A percentile compares a stretch with the other conserved stretches of the same genome.
These are phyloP conservation scores for Poa annua DNA, from an alignment of 176 grass and related monocot genomes.

Conservation along the genomic window DNA sequence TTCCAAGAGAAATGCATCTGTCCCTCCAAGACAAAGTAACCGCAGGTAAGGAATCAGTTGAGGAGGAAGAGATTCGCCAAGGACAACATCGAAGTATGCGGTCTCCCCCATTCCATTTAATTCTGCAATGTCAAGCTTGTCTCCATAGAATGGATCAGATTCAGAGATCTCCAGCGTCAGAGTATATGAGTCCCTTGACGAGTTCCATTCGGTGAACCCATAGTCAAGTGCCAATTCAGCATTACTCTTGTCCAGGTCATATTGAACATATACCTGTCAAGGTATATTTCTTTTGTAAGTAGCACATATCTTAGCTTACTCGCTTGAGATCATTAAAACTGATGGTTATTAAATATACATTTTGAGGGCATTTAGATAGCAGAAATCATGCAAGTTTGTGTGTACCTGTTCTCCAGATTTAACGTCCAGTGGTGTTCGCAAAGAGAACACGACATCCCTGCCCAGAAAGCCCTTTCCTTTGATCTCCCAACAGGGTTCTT, in stretches of 20 bases:
- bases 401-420: slow-evolving; percentile 85
- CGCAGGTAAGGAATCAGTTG: slow-evolving; percentile 82
- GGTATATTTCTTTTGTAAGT: slow-evolving; percentile 22
- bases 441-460: slow-evolving; percentile 72
- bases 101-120: slow-evolving; percentile 76
- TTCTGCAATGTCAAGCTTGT: slow-evolving; percentile 94
- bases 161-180: slow-evolving; percentile 84
- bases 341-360: background rate
- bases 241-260: slow-evolving; percentile 88
- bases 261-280: slow-evolving; percentile 86
- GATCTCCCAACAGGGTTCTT: slow-evolving; percentile 87
- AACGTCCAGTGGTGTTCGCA: slow-evolving; percentile 62
- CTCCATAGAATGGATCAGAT: slow-evolving; percentile 89
- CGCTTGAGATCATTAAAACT: slow-evolving; percentile 1
- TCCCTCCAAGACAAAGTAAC: slow-evolving; percentile 82
- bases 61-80: slow-evolving; percentile 62
- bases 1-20: slow-evolving; percentile 94
- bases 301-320: slow-evolving; percentile 30
- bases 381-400: slow-evolving; percentile 8
- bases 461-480: slow-evolving; percentile 88
- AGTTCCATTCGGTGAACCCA: slow-evolving; percentile 74
- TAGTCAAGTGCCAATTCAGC: slow-evolving; percentile 88
- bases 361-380: slow-evolving; percentile 1
- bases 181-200: slow-evolving; percentile 72
- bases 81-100: slow-evolving; percentile 85